Percentiles rank a stretch among this genome's conserved stretches.
These are phyloP conservation scores for Lanmaoa pseudosensibilis DNA, from an alignment of 768 basidiomycete genomes.

Conservation along the genomic window DNA sequence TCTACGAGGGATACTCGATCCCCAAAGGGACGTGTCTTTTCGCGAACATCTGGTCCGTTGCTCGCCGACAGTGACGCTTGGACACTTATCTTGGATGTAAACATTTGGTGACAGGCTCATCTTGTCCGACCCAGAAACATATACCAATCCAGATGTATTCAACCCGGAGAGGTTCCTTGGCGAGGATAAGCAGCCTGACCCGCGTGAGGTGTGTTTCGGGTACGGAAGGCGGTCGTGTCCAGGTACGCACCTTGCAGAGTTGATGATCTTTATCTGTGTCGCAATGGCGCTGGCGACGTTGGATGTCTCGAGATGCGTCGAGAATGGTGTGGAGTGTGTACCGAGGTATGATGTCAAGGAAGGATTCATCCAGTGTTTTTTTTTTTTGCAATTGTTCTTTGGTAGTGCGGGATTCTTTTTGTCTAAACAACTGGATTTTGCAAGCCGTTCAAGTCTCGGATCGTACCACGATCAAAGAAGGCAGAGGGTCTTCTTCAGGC, in stretches of 20 bases:
- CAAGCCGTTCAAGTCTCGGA: constrained; percentile 13
- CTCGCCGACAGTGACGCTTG: background rate
- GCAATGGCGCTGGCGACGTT: constrained; percentile 11
- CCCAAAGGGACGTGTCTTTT: constrained; percentile 18
- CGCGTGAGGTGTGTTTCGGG: constrained; percentile 16
- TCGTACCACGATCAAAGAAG: constrained; percentile 2
- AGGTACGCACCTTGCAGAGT: constrained; percentile 7
- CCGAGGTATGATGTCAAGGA: background rate
- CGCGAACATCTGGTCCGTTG: constrained; percentile 13
- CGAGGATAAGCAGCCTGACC: constrained; percentile 7
- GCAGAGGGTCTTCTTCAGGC: background rate
- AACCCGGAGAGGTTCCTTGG: constrained; percentile 16
- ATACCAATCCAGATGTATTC: constrained; percentile 13
- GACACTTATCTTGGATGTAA: background rate
- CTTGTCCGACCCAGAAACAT: constrained; percentile 7
- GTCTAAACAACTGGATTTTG: no score
- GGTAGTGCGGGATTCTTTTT: no score
- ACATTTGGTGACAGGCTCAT: constrained; percentile 5
- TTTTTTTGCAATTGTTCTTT: no score
- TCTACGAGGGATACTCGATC: constrained; percentile 20
- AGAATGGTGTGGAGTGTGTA: background rate
- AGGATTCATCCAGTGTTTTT: no score
- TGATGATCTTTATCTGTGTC: constrained; percentile 8
- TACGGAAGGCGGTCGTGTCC: constrained; percentile 16
- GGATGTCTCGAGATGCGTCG: constrained; percentile 5